A percentile compares a stretch with the other conserved stretches of the same genome.
Evolutionary conservation across 345 rosid species (phyloP).

Genomic region (Raphanus raphanistrum): DNA sequence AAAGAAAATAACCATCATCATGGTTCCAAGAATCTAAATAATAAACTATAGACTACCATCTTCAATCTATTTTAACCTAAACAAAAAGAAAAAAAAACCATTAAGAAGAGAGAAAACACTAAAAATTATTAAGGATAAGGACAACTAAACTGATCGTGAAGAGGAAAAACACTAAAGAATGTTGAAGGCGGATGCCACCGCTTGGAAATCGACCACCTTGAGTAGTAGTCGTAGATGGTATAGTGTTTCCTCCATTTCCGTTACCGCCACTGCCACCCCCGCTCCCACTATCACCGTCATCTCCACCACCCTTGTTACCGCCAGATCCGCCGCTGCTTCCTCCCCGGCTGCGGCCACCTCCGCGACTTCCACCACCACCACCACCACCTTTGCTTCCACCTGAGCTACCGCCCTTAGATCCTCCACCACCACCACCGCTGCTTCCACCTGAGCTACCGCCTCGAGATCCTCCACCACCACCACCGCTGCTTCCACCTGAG

Average conservation of each 20-base stretch:
- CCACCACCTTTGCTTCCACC: conserved; percentile 22
- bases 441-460: conserved; percentile 28
- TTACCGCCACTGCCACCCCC: conserved; percentile 5
- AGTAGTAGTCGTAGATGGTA: not conserved
- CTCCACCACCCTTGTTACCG: conserved; percentile 16
- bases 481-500: conserved; percentile 25
- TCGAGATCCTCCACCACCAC: conserved; percentile 20
- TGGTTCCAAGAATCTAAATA: not conserved
- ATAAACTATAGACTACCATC: not conserved
- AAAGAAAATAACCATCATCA: no score
- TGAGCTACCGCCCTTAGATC: conserved; percentile 22
- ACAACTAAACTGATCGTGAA: not conserved
- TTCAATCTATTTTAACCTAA: not conserved
- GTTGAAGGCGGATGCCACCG: conserved; percentile 1
- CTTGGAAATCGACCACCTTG: conserved; percentile 10
- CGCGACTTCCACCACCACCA: conserved; percentile 15
- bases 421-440: conserved; percentile 23
- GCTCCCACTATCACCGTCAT: not conserved
- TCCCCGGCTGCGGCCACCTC: conserved; percentile 19
- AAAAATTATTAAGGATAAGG: not conserved
- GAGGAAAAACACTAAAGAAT: conserved; percentile 22
- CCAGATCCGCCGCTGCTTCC: conserved; percentile 24
- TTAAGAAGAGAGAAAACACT: not conserved
- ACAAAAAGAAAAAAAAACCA: not conserved
- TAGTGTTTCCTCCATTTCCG: not conserved